phyloP scores from a whole-genome alignment of 1,284 basidiomycete genomes.

The Trametes hirsuta region DNA sequence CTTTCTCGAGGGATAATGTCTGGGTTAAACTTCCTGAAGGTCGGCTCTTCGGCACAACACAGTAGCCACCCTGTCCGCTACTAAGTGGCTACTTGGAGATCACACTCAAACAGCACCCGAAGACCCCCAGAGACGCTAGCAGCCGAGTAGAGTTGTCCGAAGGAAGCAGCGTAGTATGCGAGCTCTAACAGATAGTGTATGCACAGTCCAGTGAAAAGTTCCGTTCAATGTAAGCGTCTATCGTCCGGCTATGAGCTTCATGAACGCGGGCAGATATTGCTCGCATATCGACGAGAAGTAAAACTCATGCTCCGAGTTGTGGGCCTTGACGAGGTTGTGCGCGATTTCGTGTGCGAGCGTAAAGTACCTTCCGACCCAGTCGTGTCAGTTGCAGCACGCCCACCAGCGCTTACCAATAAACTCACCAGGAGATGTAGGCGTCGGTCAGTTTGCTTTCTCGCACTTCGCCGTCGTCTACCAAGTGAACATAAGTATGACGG shows the following conservation, averaged over 20 bases:
- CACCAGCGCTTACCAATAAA: constrained; percentile 1
- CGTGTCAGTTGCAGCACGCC: neutral
- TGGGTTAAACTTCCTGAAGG: no score
- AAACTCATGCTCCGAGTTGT: constrained; percentile 90
- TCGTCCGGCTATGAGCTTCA: constrained; percentile 17
- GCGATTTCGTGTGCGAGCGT: constrained; percentile 92
- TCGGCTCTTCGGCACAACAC: neutral
- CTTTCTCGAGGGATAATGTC: no score
- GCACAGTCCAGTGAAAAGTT: constrained; percentile 1
- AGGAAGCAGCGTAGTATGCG: neutral
- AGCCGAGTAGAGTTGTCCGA: neutral
- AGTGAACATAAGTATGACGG: constrained; percentile 5
- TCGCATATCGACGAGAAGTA: constrained; percentile 93
- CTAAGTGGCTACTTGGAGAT: neutral
- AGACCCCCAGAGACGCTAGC: no score
- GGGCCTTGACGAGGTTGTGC: constrained; percentile 79
- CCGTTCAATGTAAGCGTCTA: constrained; percentile 5
- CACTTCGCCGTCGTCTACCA: constrained; percentile 73
- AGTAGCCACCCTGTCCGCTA: neutral
- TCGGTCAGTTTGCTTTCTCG: constrained; percentile 57
- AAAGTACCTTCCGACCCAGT: constrained; percentile 66
- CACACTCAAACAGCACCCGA: no score
- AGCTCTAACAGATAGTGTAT: neutral
- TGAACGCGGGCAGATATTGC: constrained; percentile 24
- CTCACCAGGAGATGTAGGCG: constrained; percentile 81